Base-by-base conservation (phyloP, 148 eudicot species). In the Fagopyrum tataricum region DNA sequence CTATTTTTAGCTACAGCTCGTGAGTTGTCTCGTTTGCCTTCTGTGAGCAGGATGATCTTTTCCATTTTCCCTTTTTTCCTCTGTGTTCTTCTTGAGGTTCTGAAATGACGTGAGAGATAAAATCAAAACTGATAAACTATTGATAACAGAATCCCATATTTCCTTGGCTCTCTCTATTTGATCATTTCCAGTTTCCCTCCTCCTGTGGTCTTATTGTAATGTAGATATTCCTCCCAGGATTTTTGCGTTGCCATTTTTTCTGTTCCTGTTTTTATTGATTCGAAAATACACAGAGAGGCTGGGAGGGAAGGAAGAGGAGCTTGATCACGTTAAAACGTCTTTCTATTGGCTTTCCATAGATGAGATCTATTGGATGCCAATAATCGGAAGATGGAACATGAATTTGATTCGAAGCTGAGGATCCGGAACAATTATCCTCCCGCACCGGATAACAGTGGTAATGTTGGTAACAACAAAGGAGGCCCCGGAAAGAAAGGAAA, bases 391-490 rank as follows among this genome's bases (percentile, higher is more conserved):
- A 91, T 93, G 98, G 98, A 93, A 79, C 82, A 89, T 41, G 98
- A 93, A 72, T 87, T 93, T 72, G 98, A 93, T 84, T 86, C 95
- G 5, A 93, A 91, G 84, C 67, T 89, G 64, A 87, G 77, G 79
- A 80, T 89, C 80, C 80, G 85, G 73, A 81, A 67, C 67, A 81
- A 81, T 56, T 24, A 41, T 77, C 85, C 40, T 76, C 84, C 43
- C 2, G 43, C 49, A 4, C 44, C 51, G 9, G 48, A 56, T 41
- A 73, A 73, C 64, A 64, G 31, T 41, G 67, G 68, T 11, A 39
- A 46, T 12, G 53, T 40, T 5, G 68, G 64, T 66, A 68, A 55
- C 59, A 46, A 68, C 40, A 75, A 52, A 26, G 80, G 71, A 26
- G 43, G 42, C 1, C 59, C 67, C 12, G 79, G 74, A 23, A 88